Evolutionary conservation across 306 rosid genomes (phyloP), one percentile per base, ranked within the genome.

Genomic region (Ziziphus jujuba): DNA sequence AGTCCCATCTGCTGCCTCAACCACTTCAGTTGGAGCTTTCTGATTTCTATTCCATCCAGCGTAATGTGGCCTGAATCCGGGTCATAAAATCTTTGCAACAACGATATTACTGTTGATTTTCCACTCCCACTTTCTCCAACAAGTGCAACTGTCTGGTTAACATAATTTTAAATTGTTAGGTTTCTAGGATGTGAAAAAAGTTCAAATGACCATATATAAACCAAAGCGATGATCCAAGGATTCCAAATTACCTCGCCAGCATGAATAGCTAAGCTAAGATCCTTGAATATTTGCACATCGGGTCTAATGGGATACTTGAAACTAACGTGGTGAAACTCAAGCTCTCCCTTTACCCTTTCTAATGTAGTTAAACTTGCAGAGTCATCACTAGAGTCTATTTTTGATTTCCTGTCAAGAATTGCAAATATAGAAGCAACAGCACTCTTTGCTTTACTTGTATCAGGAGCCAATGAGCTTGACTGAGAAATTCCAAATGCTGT

Each of bases 91-190:
- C 96, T 83, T 45, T 90, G 89, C 80, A 90, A 36, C 77, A 90
- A 24, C 5, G 89, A 85, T 59, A 90, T 85, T 72, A 90, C 81
- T 2, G 96, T 90, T 24, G 96, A 90, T 56, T 90, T 90, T 61
- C 96, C 96, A 36, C 96, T 79, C 31, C 96, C 96, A 71, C 96
- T 90, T 78, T 90, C 96, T 7, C 96, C 96, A 2, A 87, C 96
- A 20, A 90, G 64, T n/a, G 95, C 96, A 59, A 85, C 82, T 12
- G 95, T 90, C 96, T 90, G 81, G 72, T 54, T n/a, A 25, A 50
- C 36, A 61, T 50, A 85, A 12, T 25, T 25, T 31, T 56, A 65
- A 71, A 67, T 34, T 55, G 17, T 19, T 36, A 51, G n/a, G 55
- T 13, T 61, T 23, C 22, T 33, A 4, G 36, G 5, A 13, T 0